These are phyloP conservation scores for Scutellaria baicalensis DNA, from an alignment of 257 asterid species.

Conservation along the genomic window DNA sequence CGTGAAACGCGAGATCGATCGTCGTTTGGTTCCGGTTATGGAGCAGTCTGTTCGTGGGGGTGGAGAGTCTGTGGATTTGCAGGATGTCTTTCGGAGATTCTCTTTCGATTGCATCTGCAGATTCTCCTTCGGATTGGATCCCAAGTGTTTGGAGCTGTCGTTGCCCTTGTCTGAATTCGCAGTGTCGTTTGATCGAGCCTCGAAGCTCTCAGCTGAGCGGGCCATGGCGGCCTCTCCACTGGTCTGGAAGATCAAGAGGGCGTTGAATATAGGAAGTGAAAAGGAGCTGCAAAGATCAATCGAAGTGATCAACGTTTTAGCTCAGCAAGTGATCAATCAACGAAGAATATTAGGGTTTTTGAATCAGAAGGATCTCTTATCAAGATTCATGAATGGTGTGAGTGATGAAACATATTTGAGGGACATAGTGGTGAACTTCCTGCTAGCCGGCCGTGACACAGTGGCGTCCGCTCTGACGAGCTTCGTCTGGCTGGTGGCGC, in stretches of 20 bases:
- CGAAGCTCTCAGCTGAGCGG: conserved; percentile 29
- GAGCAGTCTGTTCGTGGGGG: neutral
- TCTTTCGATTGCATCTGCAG: conserved; percentile 31
- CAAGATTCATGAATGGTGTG: conserved; percentile 29
- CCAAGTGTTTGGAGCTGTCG: conserved; percentile 19
- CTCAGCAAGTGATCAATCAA: conserved; percentile 22
- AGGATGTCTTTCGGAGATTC: conserved; percentile 28
- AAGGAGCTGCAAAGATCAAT: conserved; percentile 16
- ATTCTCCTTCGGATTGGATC: conserved; percentile 34
- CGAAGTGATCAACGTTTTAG: conserved; percentile 5
- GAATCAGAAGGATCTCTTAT: conserved; percentile 23
- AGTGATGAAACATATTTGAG: conserved; percentile 22
- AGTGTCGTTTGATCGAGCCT: conserved; percentile 26
- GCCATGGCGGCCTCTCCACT: conserved; percentile 26
- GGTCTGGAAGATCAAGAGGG: conserved; percentile 27
- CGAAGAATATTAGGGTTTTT: conserved; percentile 17
- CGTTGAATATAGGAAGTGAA: conserved; percentile 26
- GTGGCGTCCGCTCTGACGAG: conserved; percentile 31
- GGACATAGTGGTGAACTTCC: conserved; percentile 31
- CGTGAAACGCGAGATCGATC: conserved; percentile 22
- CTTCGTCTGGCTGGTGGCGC: conserved; percentile 28
- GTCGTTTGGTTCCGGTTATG: conserved; percentile 22
- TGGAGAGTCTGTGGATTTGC: conserved; percentile 19
- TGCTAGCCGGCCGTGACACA: conserved; percentile 32
- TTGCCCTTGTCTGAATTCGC: conserved; percentile 24